These are phyloP conservation scores for Hygrocybe punicea DNA, from an alignment of 768 basidiomycete species.

Conservation along the genomic window DNA sequence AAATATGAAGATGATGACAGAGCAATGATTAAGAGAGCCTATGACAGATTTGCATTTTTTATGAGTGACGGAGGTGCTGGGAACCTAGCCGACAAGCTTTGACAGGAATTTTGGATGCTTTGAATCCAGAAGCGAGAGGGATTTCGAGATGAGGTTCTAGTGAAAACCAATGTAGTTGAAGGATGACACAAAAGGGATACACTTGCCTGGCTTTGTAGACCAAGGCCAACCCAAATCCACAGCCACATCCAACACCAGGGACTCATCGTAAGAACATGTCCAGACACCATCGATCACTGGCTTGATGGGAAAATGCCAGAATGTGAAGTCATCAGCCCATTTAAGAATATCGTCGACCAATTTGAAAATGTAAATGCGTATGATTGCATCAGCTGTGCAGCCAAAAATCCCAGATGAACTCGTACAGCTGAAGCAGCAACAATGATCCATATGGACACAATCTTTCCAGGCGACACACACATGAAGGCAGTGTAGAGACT, in stretches of 20 bases:
- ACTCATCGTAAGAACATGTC: neutral
- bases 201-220: conserved; percentile 11
- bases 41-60: conserved; percentile 16
- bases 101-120: neutral
- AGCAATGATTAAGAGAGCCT: conserved; percentile 31
- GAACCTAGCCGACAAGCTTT: neutral
- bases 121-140: conserved; percentile 17
- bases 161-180: conserved; percentile 28
- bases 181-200: conserved; percentile 11
- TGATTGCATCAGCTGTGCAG: too few relatives aligned
- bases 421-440: too few relatives aligned
- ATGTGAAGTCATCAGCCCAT: too few relatives aligned
- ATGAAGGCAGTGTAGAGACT: too few relatives aligned
- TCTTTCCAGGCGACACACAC: neutral
- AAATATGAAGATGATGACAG: conserved; percentile 20
- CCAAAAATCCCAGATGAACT: too few relatives aligned
- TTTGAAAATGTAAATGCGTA: too few relatives aligned
- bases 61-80: neutral
- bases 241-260: neutral
- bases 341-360: too few relatives aligned
- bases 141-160: conserved; percentile 28
- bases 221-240: neutral
- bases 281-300: neutral
- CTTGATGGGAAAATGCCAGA: too few relatives aligned
- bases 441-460: neutral